Evolutionary conservation across 2,329 filamentous ascomycete genomes (phyloP).

Genomic region (Orbilia brochopaga): DNA sequence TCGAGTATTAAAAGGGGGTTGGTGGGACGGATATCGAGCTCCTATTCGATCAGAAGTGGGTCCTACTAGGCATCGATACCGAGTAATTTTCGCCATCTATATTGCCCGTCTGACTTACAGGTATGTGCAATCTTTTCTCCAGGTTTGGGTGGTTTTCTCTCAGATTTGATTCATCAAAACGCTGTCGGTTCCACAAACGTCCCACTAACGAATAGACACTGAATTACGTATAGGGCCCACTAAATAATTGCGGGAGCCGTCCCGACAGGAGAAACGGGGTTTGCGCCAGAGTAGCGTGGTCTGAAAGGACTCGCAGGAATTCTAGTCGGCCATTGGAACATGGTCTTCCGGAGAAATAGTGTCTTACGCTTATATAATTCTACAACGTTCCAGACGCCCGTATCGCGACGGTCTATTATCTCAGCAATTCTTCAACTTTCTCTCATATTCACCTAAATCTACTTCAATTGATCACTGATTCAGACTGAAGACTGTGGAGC

Average conservation of each 20-base stretch:
- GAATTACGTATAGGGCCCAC: neutral
- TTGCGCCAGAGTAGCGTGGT: neutral
- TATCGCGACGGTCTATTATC: neutral
- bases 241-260: neutral
- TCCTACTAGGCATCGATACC: neutral
- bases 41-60: neutral
- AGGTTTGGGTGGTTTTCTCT: neutral
- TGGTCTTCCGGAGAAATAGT: neutral
- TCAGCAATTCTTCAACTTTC: neutral
- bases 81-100: neutral
- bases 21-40: neutral
- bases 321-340: neutral
- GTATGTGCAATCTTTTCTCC: neutral
- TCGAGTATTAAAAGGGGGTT: constrained; percentile 6
- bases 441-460: neutral
- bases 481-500: neutral
- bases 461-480: neutral
- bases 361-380: neutral
- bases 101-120: neutral
- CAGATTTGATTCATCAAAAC: neutral
- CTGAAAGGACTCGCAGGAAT: neutral
- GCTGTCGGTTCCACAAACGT: neutral
- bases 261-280: neutral
- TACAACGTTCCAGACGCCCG: neutral
- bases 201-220: neutral